A percentile compares a stretch with the other conserved stretches of the same genome.
Conservation (phyloP, 345 rosid species). For the Arabidopsis thaliana region DNA sequence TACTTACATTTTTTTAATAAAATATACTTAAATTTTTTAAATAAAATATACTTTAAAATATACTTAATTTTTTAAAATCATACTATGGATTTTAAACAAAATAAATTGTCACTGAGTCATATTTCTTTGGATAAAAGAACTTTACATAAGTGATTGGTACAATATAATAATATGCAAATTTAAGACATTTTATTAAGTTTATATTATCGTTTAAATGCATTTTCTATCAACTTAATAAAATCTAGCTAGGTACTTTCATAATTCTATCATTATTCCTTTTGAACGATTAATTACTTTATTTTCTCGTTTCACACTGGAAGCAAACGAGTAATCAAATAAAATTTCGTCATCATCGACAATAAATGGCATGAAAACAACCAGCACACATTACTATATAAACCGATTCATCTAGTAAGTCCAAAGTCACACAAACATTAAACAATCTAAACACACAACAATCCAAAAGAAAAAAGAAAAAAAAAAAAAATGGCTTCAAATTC, state of each 20-base stretch:
- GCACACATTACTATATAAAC: conserved; percentile 45
- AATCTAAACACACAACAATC: conserved; percentile 17
- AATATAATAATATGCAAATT: neutral
- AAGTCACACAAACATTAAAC: conserved; percentile 28
- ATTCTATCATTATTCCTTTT: neutral
- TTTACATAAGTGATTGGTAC: neutral
- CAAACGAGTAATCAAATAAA: conserved; percentile 24
- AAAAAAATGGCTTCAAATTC: conserved; percentile 36
- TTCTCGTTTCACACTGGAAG: conserved; percentile 2
- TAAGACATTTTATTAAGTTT: neutral
- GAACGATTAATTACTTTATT: neutral
- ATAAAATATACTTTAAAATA: too few relatives aligned
- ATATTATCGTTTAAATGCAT: too few relatives aligned
- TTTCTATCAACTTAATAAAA: too few relatives aligned
- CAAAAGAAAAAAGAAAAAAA: neutral
- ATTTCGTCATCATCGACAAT: conserved; percentile 12
- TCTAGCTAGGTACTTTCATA: neutral
- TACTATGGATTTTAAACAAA: neutral
- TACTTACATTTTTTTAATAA: too few relatives aligned
- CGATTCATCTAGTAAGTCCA: conserved; percentile 24
- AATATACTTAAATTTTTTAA: too few relatives aligned
- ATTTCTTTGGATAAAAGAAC: neutral
- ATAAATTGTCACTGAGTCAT: neutral
- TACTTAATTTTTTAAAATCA: neutral
- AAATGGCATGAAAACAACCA: conserved; percentile 41